phyloP scores from a whole-genome alignment of 345 rosid species.

The Ricinus communis region DNA sequence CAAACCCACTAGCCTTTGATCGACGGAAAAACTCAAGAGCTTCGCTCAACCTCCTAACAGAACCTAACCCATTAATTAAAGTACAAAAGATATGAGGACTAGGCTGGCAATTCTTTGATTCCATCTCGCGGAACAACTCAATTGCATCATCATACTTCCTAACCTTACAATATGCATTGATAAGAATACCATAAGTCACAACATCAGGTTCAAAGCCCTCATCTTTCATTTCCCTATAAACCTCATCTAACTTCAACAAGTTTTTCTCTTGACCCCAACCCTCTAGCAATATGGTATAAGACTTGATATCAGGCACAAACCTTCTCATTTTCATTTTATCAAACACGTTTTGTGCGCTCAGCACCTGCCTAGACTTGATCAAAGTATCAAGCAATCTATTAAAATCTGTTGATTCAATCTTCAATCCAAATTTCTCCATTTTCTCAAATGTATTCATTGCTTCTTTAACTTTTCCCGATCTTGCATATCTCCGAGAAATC shows the following conservation, averaged over 20 bases:
- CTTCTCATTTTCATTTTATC: constrained; percentile 72
- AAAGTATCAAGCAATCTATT: constrained; percentile 66
- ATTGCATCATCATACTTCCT: constrained; percentile 57
- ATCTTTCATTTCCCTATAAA: constrained; percentile 64
- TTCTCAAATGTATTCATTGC: constrained; percentile 65
- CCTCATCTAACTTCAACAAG: constrained; percentile 59
- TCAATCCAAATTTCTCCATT: constrained; percentile 72
- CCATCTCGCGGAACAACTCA: constrained; percentile 58
- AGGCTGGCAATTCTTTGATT: constrained; percentile 53
- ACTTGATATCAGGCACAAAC: constrained; percentile 65
- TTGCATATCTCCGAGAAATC: constrained; percentile 68
- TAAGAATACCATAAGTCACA: constrained; percentile 70
- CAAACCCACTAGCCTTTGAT: constrained; percentile 58
- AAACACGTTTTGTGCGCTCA: constrained; percentile 75
- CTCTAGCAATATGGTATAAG: constrained; percentile 71
- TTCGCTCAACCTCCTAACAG: constrained; percentile 55
- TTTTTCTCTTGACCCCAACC: constrained; percentile 80
- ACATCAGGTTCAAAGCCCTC: constrained; percentile 82
- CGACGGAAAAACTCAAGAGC: constrained; percentile 59
- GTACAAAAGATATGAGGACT: constrained; percentile 76
- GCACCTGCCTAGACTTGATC: constrained; percentile 68
- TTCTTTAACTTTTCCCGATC: constrained; percentile 69
- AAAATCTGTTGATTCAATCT: constrained; percentile 53
- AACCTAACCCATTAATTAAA: constrained; percentile 76
- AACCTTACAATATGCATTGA: constrained; percentile 67